These are phyloP conservation scores for Chaetomium olivaceum DNA, from an alignment of 2,329 filamentous ascomycete genomes.

Conservation along the genomic window DNA sequence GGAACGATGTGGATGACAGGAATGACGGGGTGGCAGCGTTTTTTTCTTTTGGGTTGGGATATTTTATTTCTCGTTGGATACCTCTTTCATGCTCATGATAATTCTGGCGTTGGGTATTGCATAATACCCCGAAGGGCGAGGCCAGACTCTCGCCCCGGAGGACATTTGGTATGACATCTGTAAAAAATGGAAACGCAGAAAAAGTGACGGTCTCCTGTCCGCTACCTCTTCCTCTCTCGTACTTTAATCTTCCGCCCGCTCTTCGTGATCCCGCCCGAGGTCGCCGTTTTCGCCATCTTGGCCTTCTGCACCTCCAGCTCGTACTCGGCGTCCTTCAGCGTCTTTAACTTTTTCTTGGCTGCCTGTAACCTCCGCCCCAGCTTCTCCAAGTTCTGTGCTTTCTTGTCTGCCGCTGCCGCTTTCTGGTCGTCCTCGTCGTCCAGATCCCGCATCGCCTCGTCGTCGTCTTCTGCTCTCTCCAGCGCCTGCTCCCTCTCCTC, in stretches of 20 bases:
- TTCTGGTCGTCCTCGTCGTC: slow-evolving; percentile 37
- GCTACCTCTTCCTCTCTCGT: slow-evolving; percentile 60
- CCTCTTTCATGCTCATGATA: slow-evolving; percentile 21
- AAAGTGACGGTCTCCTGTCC: slow-evolving; percentile 20
- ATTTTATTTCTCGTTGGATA: slow-evolving; percentile 8
- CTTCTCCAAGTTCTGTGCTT: slow-evolving; percentile 46
- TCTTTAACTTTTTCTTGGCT: slow-evolving; percentile 56
- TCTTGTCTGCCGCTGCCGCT: slow-evolving; percentile 38
- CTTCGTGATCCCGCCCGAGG: slow-evolving; percentile 59
- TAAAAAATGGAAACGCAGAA: slow-evolving; percentile 15
- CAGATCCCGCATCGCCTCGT: slow-evolving; percentile 37
- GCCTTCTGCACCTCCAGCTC: slow-evolving; percentile 60
- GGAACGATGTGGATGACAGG: neutral
- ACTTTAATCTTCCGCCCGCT: slow-evolving; percentile 64
- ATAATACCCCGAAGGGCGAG: slow-evolving; percentile 22
- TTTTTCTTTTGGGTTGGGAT: neutral
- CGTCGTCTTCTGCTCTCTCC: slow-evolving; percentile 40
- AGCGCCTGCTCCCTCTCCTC: slow-evolving; percentile 40
- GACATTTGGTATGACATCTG: slow-evolving; percentile 6
- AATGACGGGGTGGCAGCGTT: neutral
- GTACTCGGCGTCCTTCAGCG: slow-evolving; percentile 56
- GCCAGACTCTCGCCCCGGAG: slow-evolving; percentile 22
- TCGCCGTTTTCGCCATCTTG: slow-evolving; percentile 66
- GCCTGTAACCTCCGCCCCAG: slow-evolving; percentile 51
- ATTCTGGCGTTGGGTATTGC: slow-evolving; percentile 29